These are phyloP conservation scores for Fusarium transvaalense DNA, from an alignment of 2,329 filamentous ascomycete genomes.

Conservation along the genomic window DNA sequence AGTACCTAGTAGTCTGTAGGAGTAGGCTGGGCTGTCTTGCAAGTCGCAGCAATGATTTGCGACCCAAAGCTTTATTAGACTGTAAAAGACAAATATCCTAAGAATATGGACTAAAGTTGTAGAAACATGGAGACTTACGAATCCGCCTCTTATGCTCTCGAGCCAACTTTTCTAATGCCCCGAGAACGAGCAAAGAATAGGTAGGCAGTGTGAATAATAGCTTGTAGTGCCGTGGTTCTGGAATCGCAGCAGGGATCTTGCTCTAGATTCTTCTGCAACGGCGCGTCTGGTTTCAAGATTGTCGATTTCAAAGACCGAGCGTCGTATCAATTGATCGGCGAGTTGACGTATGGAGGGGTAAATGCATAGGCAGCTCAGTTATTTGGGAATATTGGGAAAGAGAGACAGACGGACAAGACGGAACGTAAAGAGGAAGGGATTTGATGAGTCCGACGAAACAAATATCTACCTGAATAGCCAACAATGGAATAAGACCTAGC, in stretches of 20 bases:
- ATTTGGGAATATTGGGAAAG: not conserved
- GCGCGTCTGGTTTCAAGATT: constrained; percentile 28
- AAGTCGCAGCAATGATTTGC: not conserved
- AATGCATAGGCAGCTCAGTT: not conserved
- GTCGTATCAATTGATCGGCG: constrained; percentile 1
- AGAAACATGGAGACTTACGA: not conserved
- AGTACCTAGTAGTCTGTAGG: too few relatives aligned
- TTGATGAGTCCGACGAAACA: not conserved
- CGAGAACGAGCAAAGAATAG: not conserved
- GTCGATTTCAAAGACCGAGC: not conserved
- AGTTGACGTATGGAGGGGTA: constrained; percentile 13
- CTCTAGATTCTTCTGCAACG: constrained; percentile 20
- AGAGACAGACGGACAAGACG: not conserved
- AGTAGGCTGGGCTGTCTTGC: not conserved
- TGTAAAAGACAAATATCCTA: not conserved
- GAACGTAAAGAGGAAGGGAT: not conserved
- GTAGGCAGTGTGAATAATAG: constrained; percentile 14
- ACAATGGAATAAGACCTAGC: not conserved
- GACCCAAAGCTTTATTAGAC: not conserved
- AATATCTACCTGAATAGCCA: not conserved
- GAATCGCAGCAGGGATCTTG: constrained; percentile 36
- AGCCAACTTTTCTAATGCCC: not conserved
- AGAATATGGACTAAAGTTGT: not conserved
- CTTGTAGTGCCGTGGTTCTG: constrained; percentile 8
- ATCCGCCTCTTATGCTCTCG: not conserved